These are phyloP conservation scores for Aspergillus tamarii DNA, from an alignment of 2,329 filamentous ascomycete species.

Conservation along the genomic window DNA sequence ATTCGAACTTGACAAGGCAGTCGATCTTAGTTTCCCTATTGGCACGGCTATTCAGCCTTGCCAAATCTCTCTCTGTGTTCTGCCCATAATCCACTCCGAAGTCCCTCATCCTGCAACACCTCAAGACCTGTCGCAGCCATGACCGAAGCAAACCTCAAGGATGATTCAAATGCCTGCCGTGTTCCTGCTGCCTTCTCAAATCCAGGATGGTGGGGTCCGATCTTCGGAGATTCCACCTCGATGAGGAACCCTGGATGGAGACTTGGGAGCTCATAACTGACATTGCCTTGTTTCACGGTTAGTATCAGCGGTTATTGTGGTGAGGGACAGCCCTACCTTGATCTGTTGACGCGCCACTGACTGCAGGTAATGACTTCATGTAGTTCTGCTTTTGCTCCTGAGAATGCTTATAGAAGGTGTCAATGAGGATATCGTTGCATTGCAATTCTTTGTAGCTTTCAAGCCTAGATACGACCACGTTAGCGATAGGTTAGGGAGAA, in stretches of 20 bases:
- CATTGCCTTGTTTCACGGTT: neutral
- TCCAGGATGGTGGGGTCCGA: neutral
- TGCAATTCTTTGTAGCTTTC: neutral
- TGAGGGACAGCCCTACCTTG: neutral
- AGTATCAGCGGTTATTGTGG: neutral
- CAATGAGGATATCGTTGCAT: neutral
- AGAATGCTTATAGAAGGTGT: neutral
- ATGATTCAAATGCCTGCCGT: neutral
- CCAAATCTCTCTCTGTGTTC: neutral
- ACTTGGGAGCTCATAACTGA: neutral
- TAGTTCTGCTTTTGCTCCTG: neutral
- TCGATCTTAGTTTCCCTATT: rapidly evolving
- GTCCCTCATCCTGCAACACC: neutral
- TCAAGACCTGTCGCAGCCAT: neutral
- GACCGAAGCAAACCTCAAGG: neutral
- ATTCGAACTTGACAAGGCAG: neutral
- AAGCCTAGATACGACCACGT: neutral
- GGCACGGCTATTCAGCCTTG: neutral
- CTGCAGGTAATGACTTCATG: neutral
- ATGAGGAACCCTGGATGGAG: neutral
- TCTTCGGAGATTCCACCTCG: neutral
- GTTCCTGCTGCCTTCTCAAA: neutral
- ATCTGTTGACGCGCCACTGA: neutral
- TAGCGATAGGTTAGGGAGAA: neutral
- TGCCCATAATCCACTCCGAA: neutral